These are phyloP conservation scores for Suillus alpinus DNA, from an alignment of 768 basidiomycete species.

Conservation along the genomic window DNA sequence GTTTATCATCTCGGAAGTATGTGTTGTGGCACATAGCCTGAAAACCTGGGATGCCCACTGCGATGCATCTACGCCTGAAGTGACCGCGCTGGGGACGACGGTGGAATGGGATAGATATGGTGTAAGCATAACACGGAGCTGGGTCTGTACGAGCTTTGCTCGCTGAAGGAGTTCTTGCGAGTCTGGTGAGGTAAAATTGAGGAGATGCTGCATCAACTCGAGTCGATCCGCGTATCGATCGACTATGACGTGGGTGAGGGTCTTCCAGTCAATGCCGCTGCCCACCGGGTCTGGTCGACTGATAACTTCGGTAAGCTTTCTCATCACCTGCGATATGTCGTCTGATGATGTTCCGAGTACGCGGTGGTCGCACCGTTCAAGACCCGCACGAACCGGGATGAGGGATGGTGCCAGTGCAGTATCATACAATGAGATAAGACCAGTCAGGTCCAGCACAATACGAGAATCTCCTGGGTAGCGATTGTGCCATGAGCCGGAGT, in stretches of 20 bases:
- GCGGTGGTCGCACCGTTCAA: slow-evolving; percentile 22
- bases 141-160: slow-evolving; percentile 10
- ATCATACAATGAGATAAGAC: slow-evolving; percentile 28
- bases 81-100: not conserved
- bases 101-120: slow-evolving; percentile 11
- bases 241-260: slow-evolving; percentile 34
- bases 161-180: slow-evolving; percentile 7
- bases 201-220: slow-evolving; percentile 36
- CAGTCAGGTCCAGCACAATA: slow-evolving; percentile 18
- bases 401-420: slow-evolving; percentile 19
- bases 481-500: slow-evolving; percentile 25
- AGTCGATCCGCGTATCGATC: slow-evolving; percentile 43
- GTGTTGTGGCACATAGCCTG: slow-evolving; percentile 28
- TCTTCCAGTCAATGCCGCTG: slow-evolving; percentile 43
- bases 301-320: slow-evolving; percentile 6
- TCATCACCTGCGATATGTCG: slow-evolving; percentile 9
- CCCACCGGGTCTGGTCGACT: slow-evolving; percentile 2
- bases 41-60: slow-evolving; percentile 32
- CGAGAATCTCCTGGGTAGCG: slow-evolving; percentile 26
- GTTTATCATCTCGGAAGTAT: slow-evolving; percentile 18
- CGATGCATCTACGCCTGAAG: not conserved
- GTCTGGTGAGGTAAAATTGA: slow-evolving; percentile 22
- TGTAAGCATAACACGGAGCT: slow-evolving; percentile 19
- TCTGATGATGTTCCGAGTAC: slow-evolving; percentile 10
- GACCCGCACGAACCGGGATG: slow-evolving; percentile 9